phyloP scores from a whole-genome alignment of 257 asterid species.

The Salvia splendens region DNA sequence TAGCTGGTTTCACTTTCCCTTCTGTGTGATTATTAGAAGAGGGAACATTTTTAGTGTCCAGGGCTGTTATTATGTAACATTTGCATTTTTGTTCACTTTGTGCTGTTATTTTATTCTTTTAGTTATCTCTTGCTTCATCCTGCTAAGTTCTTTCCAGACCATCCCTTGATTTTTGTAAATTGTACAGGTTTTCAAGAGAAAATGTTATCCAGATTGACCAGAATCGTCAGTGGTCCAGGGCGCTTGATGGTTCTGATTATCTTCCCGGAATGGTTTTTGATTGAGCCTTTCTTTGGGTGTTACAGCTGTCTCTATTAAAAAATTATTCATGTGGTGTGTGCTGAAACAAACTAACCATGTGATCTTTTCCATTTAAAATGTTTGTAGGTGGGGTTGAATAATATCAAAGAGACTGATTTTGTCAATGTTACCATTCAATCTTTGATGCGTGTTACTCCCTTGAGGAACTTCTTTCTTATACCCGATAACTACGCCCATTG shows the following conservation, averaged over 20 bases:
- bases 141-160: conserved; percentile 5
- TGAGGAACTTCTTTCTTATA: conserved; percentile 95
- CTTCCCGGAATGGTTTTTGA: conserved; percentile 92
- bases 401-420: conserved; percentile 95
- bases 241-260: conserved; percentile 98
- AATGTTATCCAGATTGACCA: conserved; percentile 78
- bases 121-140: conserved; percentile 15
- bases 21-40: neutral
- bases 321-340: too few relatives aligned
- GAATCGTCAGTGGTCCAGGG: conserved; percentile 93
- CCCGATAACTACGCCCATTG: conserved; percentile 82
- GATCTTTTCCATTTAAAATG: conserved; percentile 24
- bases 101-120: neutral
- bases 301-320: neutral
- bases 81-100: conserved; percentile 8
- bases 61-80: neutral
- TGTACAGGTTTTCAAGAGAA: conserved; percentile 70
- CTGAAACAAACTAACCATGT: neutral
- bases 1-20: neutral
- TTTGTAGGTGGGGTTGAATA: conserved; percentile 90
- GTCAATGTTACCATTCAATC: conserved; percentile 96
- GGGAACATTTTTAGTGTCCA: neutral
- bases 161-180: conserved; percentile 10
- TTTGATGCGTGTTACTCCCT: conserved; percentile 94
- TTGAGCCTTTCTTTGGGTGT: conserved; percentile 20